These are phyloP conservation scores for Melampsora americana DNA, from an alignment of 1,284 basidiomycete genomes.

Conservation along the genomic window DNA sequence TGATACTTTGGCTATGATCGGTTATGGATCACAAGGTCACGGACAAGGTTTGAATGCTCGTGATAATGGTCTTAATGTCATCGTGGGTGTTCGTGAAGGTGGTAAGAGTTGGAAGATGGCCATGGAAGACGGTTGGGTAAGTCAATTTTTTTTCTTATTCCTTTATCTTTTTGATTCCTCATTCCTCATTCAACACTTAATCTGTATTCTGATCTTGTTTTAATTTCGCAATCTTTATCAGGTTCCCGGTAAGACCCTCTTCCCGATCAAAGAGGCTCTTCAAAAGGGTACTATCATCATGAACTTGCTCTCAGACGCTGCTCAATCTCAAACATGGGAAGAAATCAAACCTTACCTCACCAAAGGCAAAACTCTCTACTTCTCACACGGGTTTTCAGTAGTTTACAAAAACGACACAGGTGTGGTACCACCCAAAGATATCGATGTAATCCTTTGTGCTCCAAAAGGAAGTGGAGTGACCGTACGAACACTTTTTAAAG, in stretches of 20 bases:
- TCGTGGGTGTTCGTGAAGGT: constrained; percentile 94
- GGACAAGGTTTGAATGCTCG: constrained; percentile 98
- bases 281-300: constrained; percentile 95
- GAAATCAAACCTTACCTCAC: constrained; percentile 80
- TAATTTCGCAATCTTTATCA: constrained; percentile 51
- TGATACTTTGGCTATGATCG: constrained; percentile 97
- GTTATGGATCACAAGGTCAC: constrained; percentile 98
- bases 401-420: constrained; percentile 98
- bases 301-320: constrained; percentile 98
- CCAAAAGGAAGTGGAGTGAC: constrained; percentile 99
- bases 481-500: constrained; percentile 98
- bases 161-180: not conserved
- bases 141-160: constrained; percentile 48
- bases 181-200: not conserved
- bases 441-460: constrained; percentile 98
- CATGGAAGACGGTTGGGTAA: constrained; percentile 90
- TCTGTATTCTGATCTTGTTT: not conserved
- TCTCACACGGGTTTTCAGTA: constrained; percentile 98
- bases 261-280: constrained; percentile 98
- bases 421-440: constrained; percentile 83
- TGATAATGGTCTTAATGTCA: constrained; percentile 97
- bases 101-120: constrained; percentile 97
- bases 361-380: constrained; percentile 99
- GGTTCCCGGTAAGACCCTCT: constrained; percentile 95
- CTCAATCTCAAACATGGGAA: constrained; percentile 84